These are phyloP conservation scores for Pseudogymnoascus sp. DNA, from an alignment of 2,329 filamentous ascomycete genomes.

Conservation along the genomic window DNA sequence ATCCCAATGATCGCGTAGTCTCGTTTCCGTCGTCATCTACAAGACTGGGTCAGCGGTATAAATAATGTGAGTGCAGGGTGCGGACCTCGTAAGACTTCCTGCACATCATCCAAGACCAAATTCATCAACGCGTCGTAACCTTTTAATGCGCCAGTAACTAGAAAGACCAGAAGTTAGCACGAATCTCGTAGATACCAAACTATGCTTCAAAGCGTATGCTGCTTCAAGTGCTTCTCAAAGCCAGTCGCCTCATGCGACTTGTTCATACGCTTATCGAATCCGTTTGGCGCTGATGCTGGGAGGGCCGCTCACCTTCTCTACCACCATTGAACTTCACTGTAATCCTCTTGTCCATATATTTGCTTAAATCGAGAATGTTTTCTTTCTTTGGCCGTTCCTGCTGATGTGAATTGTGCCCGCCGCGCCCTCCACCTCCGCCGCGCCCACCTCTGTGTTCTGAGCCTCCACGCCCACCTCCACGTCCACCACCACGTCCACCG, in stretches of 20 bases:
- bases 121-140: slow-evolving; percentile 98
- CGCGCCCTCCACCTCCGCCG: slow-evolving; percentile 41
- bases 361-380: slow-evolving; percentile 89
- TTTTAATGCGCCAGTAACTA: slow-evolving; percentile 84
- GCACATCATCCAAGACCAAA: slow-evolving; percentile 87
- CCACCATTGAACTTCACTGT: slow-evolving; percentile 96
- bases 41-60: not conserved
- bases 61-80: slow-evolving; percentile 5
- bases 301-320: slow-evolving; percentile 61
- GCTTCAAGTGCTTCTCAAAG: not conserved
- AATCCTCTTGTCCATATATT: slow-evolving; percentile 96
- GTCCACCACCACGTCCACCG: slow-evolving; percentile 33
- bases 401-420: slow-evolving; percentile 37
- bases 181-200: not conserved
- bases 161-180: slow-evolving; percentile 10
- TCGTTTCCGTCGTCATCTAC: slow-evolving; percentile 90
- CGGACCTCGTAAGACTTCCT: slow-evolving; percentile 79
- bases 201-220: not conserved
- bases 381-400: slow-evolving; percentile 90
- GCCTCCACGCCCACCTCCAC: slow-evolving; percentile 25
- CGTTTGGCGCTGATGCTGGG: not conserved
- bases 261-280: not conserved
- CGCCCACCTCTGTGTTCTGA: slow-evolving; percentile 34
- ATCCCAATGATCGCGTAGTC: slow-evolving; percentile 56
- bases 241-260: not conserved